A percentile compares a stretch with the other conserved stretches of the same genome.
These are phyloP conservation scores for Monilinia laxa DNA, from an alignment of 2,329 filamentous ascomycete genomes.

Conservation along the genomic window DNA sequence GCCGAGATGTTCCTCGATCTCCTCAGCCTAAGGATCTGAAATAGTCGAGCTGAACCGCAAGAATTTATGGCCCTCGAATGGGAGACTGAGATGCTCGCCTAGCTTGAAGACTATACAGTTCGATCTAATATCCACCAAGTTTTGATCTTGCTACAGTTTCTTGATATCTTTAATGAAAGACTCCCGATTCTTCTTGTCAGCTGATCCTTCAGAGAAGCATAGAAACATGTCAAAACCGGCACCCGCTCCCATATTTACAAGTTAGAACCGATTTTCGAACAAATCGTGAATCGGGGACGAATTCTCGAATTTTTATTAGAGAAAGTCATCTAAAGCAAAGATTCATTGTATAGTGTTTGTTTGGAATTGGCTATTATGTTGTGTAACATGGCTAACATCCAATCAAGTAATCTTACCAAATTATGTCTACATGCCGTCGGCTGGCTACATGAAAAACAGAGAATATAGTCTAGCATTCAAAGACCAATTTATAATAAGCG, in stretches of 20 bases:
- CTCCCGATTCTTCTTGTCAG: constrained; percentile 34
- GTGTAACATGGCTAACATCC: neutral
- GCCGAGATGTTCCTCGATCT: constrained; percentile 21
- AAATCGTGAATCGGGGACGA: neutral
- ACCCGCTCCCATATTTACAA: constrained; percentile 33
- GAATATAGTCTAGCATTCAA: neutral
- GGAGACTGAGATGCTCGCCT: constrained; percentile 35
- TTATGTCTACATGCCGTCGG: neutral
- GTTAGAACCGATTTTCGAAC: neutral
- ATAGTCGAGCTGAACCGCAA: constrained; percentile 38
- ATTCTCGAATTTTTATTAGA: no score
- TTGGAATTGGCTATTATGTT: neutral
- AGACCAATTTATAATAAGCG: neutral
- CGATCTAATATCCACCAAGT: constrained; percentile 8
- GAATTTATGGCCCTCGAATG: constrained; percentile 39
- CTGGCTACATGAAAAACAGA: neutral
- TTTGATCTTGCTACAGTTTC: neutral
- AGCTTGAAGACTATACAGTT: constrained; percentile 39
- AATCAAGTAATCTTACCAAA: neutral
- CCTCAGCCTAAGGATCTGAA: constrained; percentile 27
- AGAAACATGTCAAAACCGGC: constrained; percentile 39
- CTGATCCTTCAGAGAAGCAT: constrained; percentile 32
- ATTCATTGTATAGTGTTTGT: neutral
- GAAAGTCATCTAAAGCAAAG: neutral
- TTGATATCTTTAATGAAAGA: constrained; percentile 33